These are phyloP conservation scores for Eimeria mitis DNA, from an alignment of 169 alveolate species.

Conservation along the genomic window DNA sequence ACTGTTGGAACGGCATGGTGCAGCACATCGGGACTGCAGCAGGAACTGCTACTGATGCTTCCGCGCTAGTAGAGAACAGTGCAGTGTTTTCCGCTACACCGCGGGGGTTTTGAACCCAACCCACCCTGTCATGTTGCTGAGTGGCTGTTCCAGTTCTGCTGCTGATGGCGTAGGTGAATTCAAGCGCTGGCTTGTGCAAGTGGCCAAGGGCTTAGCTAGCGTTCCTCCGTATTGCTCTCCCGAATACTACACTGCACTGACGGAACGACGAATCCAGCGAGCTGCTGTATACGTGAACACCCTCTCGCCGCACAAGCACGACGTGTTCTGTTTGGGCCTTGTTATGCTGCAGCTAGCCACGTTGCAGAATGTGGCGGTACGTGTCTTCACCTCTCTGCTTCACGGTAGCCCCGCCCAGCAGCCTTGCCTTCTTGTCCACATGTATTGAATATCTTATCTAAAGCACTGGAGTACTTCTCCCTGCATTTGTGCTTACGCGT, in stretches of 20 bases:
- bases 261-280: constrained; percentile 59
- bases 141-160: not conserved
- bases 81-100: not conserved
- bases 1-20: not conserved
- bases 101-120: not conserved
- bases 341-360: constrained; percentile 78
- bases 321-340: constrained; percentile 80
- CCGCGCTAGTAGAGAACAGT: not conserved
- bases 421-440: not conserved
- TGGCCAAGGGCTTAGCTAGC: constrained; percentile 70
- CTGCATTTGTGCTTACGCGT: not conserved
- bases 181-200: constrained; percentile 79
- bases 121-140: not conserved
- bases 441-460: not conserved
- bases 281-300: constrained; percentile 39
- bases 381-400: not conserved
- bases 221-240: constrained; percentile 78
- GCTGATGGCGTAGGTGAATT: constrained; percentile 60
- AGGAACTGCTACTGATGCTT: not conserved
- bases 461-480: not conserved
- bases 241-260: constrained; percentile 67
- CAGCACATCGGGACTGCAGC: not conserved
- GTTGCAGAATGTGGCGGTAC: constrained; percentile 73
- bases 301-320: constrained; percentile 76
- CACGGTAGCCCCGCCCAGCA: not conserved